These are phyloP conservation scores for Moringa oleifera DNA, from an alignment of 345 rosid genomes.

Conservation along the genomic window DNA sequence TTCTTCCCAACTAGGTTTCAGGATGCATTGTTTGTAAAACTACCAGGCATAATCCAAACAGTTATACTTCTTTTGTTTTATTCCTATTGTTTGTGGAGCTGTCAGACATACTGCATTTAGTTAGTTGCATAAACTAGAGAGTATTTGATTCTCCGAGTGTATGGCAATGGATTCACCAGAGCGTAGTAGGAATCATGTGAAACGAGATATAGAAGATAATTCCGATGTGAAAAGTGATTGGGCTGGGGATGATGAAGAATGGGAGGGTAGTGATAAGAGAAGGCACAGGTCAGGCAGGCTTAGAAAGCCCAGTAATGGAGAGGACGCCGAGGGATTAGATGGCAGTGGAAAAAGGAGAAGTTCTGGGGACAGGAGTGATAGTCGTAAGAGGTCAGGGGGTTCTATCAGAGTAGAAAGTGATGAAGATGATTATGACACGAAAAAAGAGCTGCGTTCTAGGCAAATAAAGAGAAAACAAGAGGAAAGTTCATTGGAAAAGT, in stretches of 20 bases:
- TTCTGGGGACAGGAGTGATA: constrained; percentile 54
- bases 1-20: background rate
- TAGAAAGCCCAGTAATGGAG: constrained; percentile 48
- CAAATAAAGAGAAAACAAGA: constrained; percentile 75
- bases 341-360: constrained; percentile 49
- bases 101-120: too few relatives aligned
- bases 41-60: too few relatives aligned
- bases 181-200: constrained; percentile 33
- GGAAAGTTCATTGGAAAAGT: constrained; percentile 83
- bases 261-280: constrained; percentile 54
- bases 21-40: background rate
- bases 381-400: constrained; percentile 56
- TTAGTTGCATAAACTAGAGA: too few relatives aligned
- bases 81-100: too few relatives aligned
- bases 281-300: constrained; percentile 61
- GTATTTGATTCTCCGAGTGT: background rate
- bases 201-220: constrained; percentile 42
- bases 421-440: constrained; percentile 59
- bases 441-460: constrained; percentile 44
- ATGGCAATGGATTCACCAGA: constrained; percentile 61
- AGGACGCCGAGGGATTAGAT: constrained; percentile 50
- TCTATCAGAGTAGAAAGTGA: constrained; percentile 48
- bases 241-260: constrained; percentile 49
- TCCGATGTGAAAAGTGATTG: constrained; percentile 39
- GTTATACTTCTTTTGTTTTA: too few relatives aligned